Evolutionary conservation across 495 filamentous ascomycete genomes (phyloP).

Genomic region (Daldinia loculata): DNA sequence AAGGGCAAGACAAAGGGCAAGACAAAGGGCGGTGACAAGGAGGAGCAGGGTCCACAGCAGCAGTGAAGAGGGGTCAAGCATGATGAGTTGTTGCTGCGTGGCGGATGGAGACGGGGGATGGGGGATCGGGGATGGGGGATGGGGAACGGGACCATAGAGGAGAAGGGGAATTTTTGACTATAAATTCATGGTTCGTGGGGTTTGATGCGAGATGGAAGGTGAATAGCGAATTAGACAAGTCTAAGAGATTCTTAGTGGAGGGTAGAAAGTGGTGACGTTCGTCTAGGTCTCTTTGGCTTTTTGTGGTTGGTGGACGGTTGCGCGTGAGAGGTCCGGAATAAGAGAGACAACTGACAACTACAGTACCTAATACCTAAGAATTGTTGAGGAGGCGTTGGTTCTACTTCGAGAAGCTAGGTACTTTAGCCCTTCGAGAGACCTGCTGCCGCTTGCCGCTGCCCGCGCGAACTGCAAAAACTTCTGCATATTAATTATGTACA

Average conservation of each 20-base stretch:
- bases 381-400: constrained; percentile 1
- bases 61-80: constrained; percentile 52
- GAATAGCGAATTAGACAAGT: constrained; percentile 24
- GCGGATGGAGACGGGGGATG: neutral
- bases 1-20: constrained; percentile 56
- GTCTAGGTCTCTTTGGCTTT: constrained; percentile 9
- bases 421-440: neutral
- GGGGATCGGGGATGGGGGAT: neutral
- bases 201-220: constrained; percentile 5
- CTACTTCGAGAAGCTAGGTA: neutral
- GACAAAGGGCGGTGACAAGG: constrained; percentile 58
- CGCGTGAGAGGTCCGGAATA: neutral
- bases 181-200: constrained; percentile 33
- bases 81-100: constrained; percentile 32
- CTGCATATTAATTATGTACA: constrained; percentile 1
- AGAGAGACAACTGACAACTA: neutral
- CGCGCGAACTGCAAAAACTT: neutral
- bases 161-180: constrained; percentile 17
- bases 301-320: constrained; percentile 2
- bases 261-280: constrained; percentile 27
- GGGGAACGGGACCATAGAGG: constrained; percentile 32
- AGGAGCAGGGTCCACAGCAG: constrained; percentile 56
- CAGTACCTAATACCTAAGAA: no score
- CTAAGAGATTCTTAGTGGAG: neutral
- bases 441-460: neutral